These are phyloP conservation scores for Clavispora carvajalis DNA, from an alignment of 805 yeast species.

Conservation along the genomic window DNA sequence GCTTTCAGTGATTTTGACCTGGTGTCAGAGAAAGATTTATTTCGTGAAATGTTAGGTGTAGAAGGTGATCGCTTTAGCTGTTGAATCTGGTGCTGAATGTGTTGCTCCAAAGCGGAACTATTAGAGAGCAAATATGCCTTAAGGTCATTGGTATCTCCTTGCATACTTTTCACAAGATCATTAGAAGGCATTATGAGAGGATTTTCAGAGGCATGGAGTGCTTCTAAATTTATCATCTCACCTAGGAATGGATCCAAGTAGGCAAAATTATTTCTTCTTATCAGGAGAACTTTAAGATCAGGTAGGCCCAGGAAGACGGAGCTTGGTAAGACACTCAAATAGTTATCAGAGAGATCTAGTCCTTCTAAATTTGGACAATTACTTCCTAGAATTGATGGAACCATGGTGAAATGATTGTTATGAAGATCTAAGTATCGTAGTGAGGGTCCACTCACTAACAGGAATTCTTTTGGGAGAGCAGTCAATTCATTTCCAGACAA, in stretches of 20 bases:
- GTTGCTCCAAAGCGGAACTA: conserved; percentile 23
- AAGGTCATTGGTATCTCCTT: conserved; percentile 42
- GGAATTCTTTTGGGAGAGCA: conserved; percentile 10
- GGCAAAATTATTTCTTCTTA: conserved; percentile 54
- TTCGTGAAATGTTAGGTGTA: conserved; percentile 19
- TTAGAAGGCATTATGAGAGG: conserved; percentile 50
- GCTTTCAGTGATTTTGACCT: conserved; percentile 53
- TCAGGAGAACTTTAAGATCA: conserved; percentile 51
- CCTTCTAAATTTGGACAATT: conserved; percentile 48
- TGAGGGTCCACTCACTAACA: conserved; percentile 6
- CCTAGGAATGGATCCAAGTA: conserved; percentile 50
- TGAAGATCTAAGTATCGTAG: conserved; percentile 59
- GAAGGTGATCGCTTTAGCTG: conserved; percentile 7
- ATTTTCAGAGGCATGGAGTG: conserved; percentile 58
- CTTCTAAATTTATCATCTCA: conserved; percentile 46
- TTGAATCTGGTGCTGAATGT: conserved; percentile 12
- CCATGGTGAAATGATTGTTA: conserved; percentile 46
- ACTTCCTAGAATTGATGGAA: conserved; percentile 43
- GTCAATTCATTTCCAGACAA: conserved; percentile 6
- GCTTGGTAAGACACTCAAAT: conserved; percentile 44
- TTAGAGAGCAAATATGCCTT: conserved; percentile 36
- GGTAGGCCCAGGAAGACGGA: conserved; percentile 34
- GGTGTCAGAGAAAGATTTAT: conserved; percentile 30
- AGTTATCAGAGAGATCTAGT: conserved; percentile 59
- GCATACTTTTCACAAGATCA: conserved; percentile 28